Evolutionary conservation across 768 basidiomycete genomes (phyloP).

Genomic region (Lanmaoa rubissima): DNA sequence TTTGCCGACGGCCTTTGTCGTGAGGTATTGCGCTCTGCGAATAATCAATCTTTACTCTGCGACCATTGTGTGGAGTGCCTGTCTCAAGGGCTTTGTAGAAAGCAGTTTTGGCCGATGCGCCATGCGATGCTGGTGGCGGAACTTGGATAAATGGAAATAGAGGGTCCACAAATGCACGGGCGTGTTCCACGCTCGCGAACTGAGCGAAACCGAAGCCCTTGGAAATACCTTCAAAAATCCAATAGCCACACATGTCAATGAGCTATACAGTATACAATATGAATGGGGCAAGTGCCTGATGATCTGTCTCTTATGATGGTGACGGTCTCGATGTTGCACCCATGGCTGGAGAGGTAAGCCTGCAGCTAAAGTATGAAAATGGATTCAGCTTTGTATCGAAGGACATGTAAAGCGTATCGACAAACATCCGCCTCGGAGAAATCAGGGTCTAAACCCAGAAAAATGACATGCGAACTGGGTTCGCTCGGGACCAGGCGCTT

Average conservation of each 20-base stretch:
- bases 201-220: slow-evolving; percentile 98
- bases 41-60: slow-evolving; percentile 93
- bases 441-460: slow-evolving; percentile 89
- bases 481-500: slow-evolving; percentile 82
- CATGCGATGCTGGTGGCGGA: slow-evolving; percentile 87
- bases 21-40: slow-evolving; percentile 80
- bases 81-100: slow-evolving; percentile 76
- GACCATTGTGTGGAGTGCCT: slow-evolving; percentile 70
- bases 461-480: slow-evolving; percentile 91
- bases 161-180: slow-evolving; percentile 87
- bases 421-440: slow-evolving; percentile 92
- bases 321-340: slow-evolving; percentile 78
- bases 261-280: slow-evolving; percentile 60
- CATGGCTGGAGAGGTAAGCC: slow-evolving; percentile 68
- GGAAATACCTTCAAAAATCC: slow-evolving; percentile 80
- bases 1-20: slow-evolving; percentile 62
- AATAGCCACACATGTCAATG: slow-evolving; percentile 73
- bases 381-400: slow-evolving; percentile 37
- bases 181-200: slow-evolving; percentile 82
- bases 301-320: slow-evolving; percentile 96
- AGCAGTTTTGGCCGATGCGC: slow-evolving; percentile 67
- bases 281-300: slow-evolving; percentile 90
- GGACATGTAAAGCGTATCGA: slow-evolving; percentile 37
- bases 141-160: slow-evolving; percentile 90
- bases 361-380: slow-evolving; percentile 59